Evolutionary conservation across 2,329 filamentous ascomycete genomes (phyloP), one percentile per base, ranked within the genome.

Genomic region (Colletotrichum tamarilloi): DNA sequence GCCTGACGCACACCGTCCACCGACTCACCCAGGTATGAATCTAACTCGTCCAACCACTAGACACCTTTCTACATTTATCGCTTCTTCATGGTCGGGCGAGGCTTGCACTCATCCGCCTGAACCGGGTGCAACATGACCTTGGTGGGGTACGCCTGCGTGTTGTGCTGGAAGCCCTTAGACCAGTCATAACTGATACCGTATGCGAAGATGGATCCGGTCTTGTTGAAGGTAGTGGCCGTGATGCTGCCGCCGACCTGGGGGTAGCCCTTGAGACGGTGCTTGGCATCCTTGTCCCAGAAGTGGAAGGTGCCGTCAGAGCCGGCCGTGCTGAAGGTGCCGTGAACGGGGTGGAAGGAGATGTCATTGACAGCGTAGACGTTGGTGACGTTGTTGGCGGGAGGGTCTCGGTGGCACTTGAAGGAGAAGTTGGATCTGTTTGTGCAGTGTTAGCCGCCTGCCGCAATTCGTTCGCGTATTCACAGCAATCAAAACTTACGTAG

Each of bases 241-340:
- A 99, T 99, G 79, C 93, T 94, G 71, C 95, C 95, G 22, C 94
- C 93, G 6, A 95, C 93, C 28, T 90, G 88, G 59, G 94, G 94
- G 80, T 95, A 99, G 16, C 97, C 97, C 87, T 97, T 97, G 74
- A 97, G 89, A 49, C 94, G 89, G 84, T 97, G 94, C 85, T 97
- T 97, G 73, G 94, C 94, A 79, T 96, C 93, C 85, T 95, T 95
- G 79, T 99, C 97, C 94, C 94, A 97, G 88, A 96, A 97, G 86
- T 97, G 94, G 87, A 98, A 99, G 1, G 97, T 98, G 67, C 97
- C 97, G 83, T 99, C 97, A 42, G 92, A 94, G 68, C 97, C 97
- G 60, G 97, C 95, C 3, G 97, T 99, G 85, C 94, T 97, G 86
- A 99, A 99, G n/a, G 97, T 99, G 79, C 97, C 97, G 83, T 98